A percentile compares a stretch with the other conserved stretches of the same genome.
Conservation (phyloP, 768 basidiomycete genomes). For the Daedalea quercina region DNA sequence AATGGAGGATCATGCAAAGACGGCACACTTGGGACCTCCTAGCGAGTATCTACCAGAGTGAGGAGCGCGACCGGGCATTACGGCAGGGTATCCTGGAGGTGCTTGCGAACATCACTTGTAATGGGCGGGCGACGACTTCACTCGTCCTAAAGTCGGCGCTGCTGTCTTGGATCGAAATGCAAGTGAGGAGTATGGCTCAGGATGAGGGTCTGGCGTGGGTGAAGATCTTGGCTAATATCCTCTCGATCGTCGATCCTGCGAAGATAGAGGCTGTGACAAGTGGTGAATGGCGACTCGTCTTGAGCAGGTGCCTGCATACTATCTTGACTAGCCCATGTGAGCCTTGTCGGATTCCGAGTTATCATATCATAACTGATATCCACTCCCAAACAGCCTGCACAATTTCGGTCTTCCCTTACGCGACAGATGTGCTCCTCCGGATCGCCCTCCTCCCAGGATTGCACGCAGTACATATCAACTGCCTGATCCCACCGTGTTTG, state of each 20-base stretch:
- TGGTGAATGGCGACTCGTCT: conserved; percentile 53
- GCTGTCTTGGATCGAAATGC: conserved; percentile 80
- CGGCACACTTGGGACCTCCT: conserved; percentile 87
- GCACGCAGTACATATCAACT: neutral
- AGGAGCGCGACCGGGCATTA: conserved; percentile 42
- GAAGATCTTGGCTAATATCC: conserved; percentile 58
- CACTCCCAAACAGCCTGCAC: conserved; percentile 3
- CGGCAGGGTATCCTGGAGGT: conserved; percentile 66
- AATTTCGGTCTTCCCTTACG: neutral
- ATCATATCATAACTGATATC: neutral
- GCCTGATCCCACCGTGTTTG: conserved; percentile 2
- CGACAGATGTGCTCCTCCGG: conserved; percentile 6
- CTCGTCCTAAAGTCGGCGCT: conserved; percentile 68
- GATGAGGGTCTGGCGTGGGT: conserved; percentile 53
- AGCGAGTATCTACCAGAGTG: conserved; percentile 74
- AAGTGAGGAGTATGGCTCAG: conserved; percentile 32
- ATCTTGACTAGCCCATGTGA: conserved; percentile 29
- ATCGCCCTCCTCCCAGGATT: conserved; percentile 7
- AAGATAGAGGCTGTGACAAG: conserved; percentile 49
- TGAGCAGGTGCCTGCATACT: conserved; percentile 44
- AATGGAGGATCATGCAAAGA: conserved; percentile 77
- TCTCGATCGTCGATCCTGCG: conserved; percentile 38
- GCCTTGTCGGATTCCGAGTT: neutral
- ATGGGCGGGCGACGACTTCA: conserved; percentile 60
- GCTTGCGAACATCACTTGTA: conserved; percentile 67